A percentile compares a stretch with the other conserved stretches of the same genome.
These are phyloP conservation scores for Thinopyrum elongatum DNA, from an alignment of 176 grass and related monocot genomes.

Conservation along the genomic window DNA sequence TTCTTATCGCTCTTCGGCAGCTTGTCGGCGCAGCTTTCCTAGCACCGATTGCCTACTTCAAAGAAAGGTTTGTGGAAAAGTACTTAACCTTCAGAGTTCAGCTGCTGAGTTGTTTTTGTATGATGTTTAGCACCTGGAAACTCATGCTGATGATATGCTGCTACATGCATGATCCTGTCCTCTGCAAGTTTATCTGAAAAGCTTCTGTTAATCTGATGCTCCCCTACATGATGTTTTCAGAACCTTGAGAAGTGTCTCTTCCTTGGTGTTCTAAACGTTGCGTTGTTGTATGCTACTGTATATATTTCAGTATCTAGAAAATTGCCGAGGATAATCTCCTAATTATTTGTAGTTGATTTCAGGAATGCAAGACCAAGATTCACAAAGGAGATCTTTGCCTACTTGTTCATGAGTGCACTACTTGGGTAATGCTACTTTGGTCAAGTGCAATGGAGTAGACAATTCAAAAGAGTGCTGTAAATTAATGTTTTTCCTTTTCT, in stretches of 20 bases:
- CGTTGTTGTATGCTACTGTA: not conserved
- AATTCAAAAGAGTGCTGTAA: not conserved
- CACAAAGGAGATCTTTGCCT: conserved; percentile 60
- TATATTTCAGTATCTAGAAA: not conserved
- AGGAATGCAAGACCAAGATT: conserved; percentile 68
- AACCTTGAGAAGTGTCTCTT: not conserved
- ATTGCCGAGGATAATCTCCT: not conserved
- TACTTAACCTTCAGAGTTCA: not conserved
- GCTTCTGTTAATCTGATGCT: not conserved
- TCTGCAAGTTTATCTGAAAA: not conserved
- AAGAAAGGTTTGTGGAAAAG: conserved; percentile 52
- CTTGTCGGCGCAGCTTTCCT: conserved; percentile 47
- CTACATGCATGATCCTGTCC: not conserved
- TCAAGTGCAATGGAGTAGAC: not conserved
- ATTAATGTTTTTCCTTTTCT: not conserved
- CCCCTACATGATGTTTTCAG: not conserved
- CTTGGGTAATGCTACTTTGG: conserved; percentile 42
- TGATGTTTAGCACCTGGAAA: conserved; percentile 8
- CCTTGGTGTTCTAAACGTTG: not conserved
- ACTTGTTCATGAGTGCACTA: conserved; percentile 54
- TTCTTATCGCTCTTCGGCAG: conserved; percentile 57
- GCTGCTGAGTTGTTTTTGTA: not conserved
- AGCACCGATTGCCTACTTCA: conserved; percentile 55
- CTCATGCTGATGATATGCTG: not conserved
- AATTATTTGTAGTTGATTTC: conserved; percentile 6